Evolutionary conservation across 202 grass and related monocot genomes (phyloP).

Genomic region (Carex arenaria): DNA sequence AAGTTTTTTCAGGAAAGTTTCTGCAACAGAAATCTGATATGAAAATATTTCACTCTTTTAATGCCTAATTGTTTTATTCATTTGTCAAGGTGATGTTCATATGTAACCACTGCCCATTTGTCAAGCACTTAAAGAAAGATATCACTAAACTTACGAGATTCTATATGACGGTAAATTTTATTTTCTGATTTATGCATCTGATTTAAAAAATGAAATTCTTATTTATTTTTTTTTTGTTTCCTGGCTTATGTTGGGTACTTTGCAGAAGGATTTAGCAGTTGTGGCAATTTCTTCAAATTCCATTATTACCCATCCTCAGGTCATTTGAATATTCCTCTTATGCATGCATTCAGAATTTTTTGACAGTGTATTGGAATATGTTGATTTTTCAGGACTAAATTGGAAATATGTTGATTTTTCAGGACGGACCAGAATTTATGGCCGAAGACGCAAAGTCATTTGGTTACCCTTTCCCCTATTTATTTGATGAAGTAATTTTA

Average conservation of each 20-base stretch:
- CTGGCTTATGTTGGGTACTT: slow-evolving; percentile 20
- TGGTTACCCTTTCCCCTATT: slow-evolving; percentile 83
- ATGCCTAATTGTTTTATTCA: not conserved
- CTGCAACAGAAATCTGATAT: not conserved
- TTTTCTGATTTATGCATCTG: not conserved
- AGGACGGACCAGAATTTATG: slow-evolving; percentile 80
- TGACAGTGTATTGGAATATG: not conserved
- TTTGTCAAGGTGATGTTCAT: slow-evolving; percentile 95
- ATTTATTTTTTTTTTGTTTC: not conserved
- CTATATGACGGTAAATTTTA: slow-evolving; percentile 62
- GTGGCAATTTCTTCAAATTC: slow-evolving; percentile 92
- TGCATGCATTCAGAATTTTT: not conserved
- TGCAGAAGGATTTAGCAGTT: slow-evolving; percentile 78
- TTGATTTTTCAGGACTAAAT: slow-evolving; percentile 40
- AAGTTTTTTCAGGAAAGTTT: not conserved
- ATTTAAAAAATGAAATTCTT: not conserved
- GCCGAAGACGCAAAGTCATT: slow-evolving; percentile 68
- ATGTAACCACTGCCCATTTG: slow-evolving; percentile 90
- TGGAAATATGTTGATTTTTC: slow-evolving; percentile 6
- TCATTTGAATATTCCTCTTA: slow-evolving; percentile 19
- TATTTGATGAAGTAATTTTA: slow-evolving; percentile 68
- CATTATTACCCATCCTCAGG: slow-evolving; percentile 66
- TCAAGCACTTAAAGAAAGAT: slow-evolving; percentile 81
- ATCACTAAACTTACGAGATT: slow-evolving; percentile 73
- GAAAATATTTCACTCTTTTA: not conserved